These are phyloP conservation scores for Nakataea oryzae DNA, from an alignment of 2,329 filamentous ascomycete species.

Conservation along the genomic window DNA sequence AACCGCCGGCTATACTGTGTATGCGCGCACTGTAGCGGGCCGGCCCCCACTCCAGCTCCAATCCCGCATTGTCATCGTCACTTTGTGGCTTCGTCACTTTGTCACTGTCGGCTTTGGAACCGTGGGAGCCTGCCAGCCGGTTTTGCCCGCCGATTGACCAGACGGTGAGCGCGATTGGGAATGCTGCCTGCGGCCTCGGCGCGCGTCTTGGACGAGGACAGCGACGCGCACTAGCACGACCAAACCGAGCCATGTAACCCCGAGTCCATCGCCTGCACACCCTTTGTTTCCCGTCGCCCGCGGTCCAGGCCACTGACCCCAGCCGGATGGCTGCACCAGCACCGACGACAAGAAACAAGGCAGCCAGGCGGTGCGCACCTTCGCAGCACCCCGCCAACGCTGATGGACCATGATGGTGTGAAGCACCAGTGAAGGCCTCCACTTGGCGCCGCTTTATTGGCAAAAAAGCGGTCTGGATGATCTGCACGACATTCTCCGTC, in stretches of 20 bases:
- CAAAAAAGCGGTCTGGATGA: background rate
- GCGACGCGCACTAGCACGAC: no score
- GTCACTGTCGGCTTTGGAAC: background rate
- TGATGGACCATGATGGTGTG: background rate
- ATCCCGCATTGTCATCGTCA: background rate
- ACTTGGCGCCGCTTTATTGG: background rate
- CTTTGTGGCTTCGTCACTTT: no score
- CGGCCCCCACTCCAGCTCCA: background rate
- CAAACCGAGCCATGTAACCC: no score
- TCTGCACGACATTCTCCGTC: background rate
- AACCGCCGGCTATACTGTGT: background rate
- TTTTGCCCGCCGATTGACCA: background rate
- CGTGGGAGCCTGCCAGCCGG: no score
- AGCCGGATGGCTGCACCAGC: no score
- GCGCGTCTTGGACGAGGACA: no score
- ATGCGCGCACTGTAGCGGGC: background rate
- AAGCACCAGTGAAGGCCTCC: background rate
- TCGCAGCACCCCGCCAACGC: background rate
- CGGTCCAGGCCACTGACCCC: no score
- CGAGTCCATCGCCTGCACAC: no score
- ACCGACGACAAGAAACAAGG: background rate
- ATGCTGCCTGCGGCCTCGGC: no score
- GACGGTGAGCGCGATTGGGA: background rate
- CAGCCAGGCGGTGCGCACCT: background rate
- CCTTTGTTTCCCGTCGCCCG: no score